Conservation (phyloP, 2,329 filamentous ascomycete species). For the Lasiodiplodia gonubiensis region DNA sequence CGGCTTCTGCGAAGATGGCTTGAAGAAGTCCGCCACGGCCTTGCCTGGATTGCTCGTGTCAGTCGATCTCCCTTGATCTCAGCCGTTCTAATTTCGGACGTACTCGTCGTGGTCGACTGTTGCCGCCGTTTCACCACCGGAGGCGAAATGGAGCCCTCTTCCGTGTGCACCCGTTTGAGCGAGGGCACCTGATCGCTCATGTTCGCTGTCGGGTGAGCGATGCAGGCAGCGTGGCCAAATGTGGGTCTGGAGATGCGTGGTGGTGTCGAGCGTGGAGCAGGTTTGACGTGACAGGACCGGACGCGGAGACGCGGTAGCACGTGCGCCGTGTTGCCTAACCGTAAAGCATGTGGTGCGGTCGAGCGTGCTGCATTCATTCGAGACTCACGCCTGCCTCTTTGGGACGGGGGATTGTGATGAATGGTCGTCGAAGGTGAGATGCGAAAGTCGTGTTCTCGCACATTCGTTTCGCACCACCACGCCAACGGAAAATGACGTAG, state of each 20-base stretch:
- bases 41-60: constrained; percentile 55
- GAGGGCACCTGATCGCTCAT: constrained; percentile 27
- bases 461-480: neutral
- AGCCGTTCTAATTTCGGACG: constrained; percentile 30
- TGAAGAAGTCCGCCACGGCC: constrained; percentile 85
- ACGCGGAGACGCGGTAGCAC: constrained; percentile 42
- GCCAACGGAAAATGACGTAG: neutral
- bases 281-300: constrained; percentile 7
- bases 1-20: constrained; percentile 82
- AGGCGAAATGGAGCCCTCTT: constrained; percentile 59
- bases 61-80: constrained; percentile 1
- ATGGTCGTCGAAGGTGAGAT: neutral
- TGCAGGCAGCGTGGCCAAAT: neutral
- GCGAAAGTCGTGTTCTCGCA: neutral
- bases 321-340: constrained; percentile 33
- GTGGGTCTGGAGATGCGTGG: neutral
- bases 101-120: constrained; percentile 61
- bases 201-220: neutral
- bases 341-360: neutral
- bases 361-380: constrained; percentile 4
- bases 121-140: constrained; percentile 63
- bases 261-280: neutral
- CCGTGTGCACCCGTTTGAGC: constrained; percentile 46
- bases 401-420: neutral
- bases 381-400: neutral